These are phyloP conservation scores for Lolium multiflorum DNA, from an alignment of 176 grass and related monocot genomes.

Conservation along the genomic window DNA sequence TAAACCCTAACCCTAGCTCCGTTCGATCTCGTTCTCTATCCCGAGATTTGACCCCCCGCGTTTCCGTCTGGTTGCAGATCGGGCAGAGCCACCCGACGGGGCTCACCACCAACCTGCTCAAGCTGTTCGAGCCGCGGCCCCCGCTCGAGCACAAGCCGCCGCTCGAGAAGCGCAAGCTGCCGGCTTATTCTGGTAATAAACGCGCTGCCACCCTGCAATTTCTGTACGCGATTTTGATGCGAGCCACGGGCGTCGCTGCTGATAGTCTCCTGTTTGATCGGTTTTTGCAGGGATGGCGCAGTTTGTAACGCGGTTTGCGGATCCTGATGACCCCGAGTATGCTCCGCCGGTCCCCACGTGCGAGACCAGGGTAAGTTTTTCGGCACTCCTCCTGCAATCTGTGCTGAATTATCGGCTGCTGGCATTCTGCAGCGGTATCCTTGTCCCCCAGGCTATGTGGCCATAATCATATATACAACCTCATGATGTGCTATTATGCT, in stretches of 20 bases:
- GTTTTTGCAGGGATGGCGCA: constrained; percentile 69
- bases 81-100: constrained; percentile 82
- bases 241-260: neutral
- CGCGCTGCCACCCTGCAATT: neutral
- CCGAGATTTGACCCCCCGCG: neutral
- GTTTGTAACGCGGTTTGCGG: constrained; percentile 61
- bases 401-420: neutral
- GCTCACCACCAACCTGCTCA: constrained; percentile 77
- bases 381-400: constrained; percentile 6
- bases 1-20: constrained; percentile 57
- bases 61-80: constrained; percentile 54
- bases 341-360: constrained; percentile 57
- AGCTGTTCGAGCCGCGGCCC: constrained; percentile 75
- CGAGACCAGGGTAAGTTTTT: constrained; percentile 61
- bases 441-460: neutral
- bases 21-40: constrained; percentile 13
- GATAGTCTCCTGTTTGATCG: neutral
- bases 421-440: neutral
- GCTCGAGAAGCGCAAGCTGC: constrained; percentile 62
- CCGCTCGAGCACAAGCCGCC: constrained; percentile 75
- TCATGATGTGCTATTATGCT: neutral
- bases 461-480: constrained; percentile 23
- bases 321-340: constrained; percentile 66
- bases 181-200: constrained; percentile 68
- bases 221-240: neutral